Conservation (phyloP, 805 yeast species). For the Scheffersomyces stipitis region DNA sequence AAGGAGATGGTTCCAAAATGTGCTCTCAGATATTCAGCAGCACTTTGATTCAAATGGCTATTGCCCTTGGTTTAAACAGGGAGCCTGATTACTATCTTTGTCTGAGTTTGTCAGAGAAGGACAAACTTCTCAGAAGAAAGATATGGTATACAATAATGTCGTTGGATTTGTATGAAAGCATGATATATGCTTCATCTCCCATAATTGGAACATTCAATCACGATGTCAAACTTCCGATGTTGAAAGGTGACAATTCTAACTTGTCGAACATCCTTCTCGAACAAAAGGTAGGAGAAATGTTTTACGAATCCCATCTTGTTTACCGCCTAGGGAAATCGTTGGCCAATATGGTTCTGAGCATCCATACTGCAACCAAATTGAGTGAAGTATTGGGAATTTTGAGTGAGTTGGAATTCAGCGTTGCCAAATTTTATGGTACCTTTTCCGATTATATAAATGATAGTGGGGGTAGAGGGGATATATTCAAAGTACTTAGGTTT, state of each 20-base stretch:
- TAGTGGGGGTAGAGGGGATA: not conserved
- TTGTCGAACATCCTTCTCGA: slow-evolving; percentile 41
- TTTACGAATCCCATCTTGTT: not conserved
- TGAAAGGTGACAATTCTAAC: slow-evolving; percentile 34
- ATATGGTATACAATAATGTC: slow-evolving; percentile 1
- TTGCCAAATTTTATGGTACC: slow-evolving; percentile 25
- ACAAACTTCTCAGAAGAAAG: slow-evolving; percentile 1
- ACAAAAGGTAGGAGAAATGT: slow-evolving; percentile 27
- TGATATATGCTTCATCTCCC: not conserved
- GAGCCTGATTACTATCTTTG: slow-evolving; percentile 2
- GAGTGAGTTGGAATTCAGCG: slow-evolving; percentile 34
- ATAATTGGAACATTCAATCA: slow-evolving; percentile 15
- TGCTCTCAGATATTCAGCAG: slow-evolving; percentile 15
- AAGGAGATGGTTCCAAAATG: slow-evolving; percentile 6
- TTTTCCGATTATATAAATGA: slow-evolving; percentile 6
- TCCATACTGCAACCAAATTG: slow-evolving; percentile 28
- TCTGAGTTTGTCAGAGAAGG: slow-evolving; percentile 2
- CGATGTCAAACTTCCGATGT: slow-evolving; percentile 53
- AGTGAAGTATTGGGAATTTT: slow-evolving; percentile 34
- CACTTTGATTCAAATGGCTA: slow-evolving; percentile 5
- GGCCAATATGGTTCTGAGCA: slow-evolving; percentile 27
- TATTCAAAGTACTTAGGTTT: slow-evolving; percentile 13
- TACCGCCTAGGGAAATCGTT: slow-evolving; percentile 17
- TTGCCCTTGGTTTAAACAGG: slow-evolving; percentile 1
- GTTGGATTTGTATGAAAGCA: not conserved